Evolutionary conservation across 257 asterid genomes (phyloP), one percentile per base, ranked within the genome.

Genomic region (Paraleonurus japonicus): DNA sequence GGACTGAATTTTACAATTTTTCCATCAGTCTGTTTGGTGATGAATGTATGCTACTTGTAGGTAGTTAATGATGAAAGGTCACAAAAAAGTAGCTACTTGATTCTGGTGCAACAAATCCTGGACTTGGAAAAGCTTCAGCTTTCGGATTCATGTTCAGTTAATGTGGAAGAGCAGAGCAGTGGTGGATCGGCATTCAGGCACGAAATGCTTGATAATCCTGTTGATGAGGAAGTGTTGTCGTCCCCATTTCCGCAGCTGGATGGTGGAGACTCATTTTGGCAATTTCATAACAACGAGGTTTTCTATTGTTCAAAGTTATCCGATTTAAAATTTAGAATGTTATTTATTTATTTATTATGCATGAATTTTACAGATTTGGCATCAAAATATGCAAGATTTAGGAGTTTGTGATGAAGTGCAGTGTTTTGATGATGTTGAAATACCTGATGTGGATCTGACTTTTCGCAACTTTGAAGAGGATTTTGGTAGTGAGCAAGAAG

Each of bases 401-500:
- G 96, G 95, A 78, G 84, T 86, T 65, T 92, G 95, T 72, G 93
- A 87, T 61, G 95, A 87, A 28, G 81, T 72, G 60, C 79, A 66
- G 67, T 60, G 82, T 60, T 75, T 78, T 23, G 93, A 88, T 39
- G 89, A 86, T 80, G 82, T 84, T 17, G 81, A 71, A 75, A 92
- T 88, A 81, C 98, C 95, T 1, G 95, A 92, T 61, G 91, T 90
- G 57, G 97, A 92, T 76, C 61, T 78, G 75, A 90, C 92, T n/a
- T 92, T 90, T 75, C 85, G 82, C 11, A 90, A 85, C 82, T 85
- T 85, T 66, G 97, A 92, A 75, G 98, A 92, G 65, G 75, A 88
- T 35, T 92, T 92, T 11, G 85, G 85, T 47, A 78, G 67, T 11
- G 95, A 87, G 32, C 81, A 82, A 62, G 60, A 73, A 23, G 72